phyloP scores from a whole-genome alignment of 176 grass and related monocot species.

The Carex parvula region DNA sequence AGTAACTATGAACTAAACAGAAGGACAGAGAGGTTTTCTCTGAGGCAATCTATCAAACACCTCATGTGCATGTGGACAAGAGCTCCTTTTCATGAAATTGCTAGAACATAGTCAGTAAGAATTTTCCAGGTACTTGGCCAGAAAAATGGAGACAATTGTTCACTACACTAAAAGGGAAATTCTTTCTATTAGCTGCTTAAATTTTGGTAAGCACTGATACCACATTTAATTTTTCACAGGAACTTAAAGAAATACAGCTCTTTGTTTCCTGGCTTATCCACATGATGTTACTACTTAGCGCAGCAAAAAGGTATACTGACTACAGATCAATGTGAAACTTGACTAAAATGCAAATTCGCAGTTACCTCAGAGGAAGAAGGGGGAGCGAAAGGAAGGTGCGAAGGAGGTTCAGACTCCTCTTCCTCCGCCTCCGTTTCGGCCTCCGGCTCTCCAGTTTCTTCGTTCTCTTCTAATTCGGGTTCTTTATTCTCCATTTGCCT shows the following conservation, averaged over 20 bases:
- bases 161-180: neutral
- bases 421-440: constrained; percentile 13
- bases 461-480: neutral
- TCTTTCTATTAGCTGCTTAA: neutral
- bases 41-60: neutral
- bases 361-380: constrained; percentile 53
- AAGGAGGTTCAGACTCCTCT: constrained; percentile 39
- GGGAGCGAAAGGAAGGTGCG: constrained; percentile 68
- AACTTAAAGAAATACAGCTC: neutral
- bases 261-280: neutral
- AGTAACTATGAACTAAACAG: neutral
- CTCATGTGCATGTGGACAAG: neutral
- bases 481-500: constrained; percentile 8
- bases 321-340: neutral
- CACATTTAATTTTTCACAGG: neutral
- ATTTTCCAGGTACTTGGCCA: neutral
- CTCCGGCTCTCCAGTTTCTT: neutral
- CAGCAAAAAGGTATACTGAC: neutral
- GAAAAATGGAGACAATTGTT: neutral
- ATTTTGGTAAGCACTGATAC: neutral
- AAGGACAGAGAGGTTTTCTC: neutral
- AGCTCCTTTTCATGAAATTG: too few relatives aligned
- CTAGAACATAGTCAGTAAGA: neutral
- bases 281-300: neutral
- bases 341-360: neutral